These are phyloP conservation scores for Mortierella hygrophila DNA, from an alignment of 192 early-diverging fungal genomes.

Conservation along the genomic window DNA sequence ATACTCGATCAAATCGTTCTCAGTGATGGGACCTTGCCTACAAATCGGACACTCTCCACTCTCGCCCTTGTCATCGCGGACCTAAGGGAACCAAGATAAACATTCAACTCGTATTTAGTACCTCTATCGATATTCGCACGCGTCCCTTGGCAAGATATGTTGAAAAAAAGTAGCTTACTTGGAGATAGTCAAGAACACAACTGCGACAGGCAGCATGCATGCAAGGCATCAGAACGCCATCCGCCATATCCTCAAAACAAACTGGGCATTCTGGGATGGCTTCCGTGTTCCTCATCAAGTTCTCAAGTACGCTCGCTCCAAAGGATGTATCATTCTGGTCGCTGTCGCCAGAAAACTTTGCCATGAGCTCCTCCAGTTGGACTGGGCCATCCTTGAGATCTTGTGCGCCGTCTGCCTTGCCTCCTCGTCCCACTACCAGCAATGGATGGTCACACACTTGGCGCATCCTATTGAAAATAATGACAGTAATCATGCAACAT, in stretches of 20 bases:
- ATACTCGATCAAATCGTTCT: slow-evolving; percentile 60
- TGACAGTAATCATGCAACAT: not conserved
- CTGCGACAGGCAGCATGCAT: slow-evolving; percentile 67
- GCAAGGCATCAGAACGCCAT: slow-evolving; percentile 66
- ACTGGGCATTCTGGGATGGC: slow-evolving; percentile 64
- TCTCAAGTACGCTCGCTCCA: slow-evolving; percentile 57
- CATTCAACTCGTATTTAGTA: not conserved
- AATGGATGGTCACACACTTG: slow-evolving; percentile 80
- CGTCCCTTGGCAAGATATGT: not conserved
- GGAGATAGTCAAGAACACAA: slow-evolving; percentile 66
- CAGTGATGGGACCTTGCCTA: slow-evolving; percentile 60
- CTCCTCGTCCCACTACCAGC: slow-evolving; percentile 52
- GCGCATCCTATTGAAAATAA: slow-evolving; percentile 66
- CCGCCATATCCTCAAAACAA: slow-evolving; percentile 65
- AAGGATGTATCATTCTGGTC: slow-evolving; percentile 32
- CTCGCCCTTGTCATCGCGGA: slow-evolving; percentile 58
- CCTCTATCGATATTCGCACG: not conserved
- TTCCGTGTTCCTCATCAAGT: slow-evolving; percentile 42
- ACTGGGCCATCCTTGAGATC: slow-evolving; percentile 51
- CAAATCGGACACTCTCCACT: slow-evolving; percentile 69
- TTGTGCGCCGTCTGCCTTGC: slow-evolving; percentile 14
- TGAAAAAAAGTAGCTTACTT: slow-evolving; percentile 30
- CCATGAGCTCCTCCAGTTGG: slow-evolving; percentile 59
- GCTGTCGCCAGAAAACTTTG: slow-evolving; percentile 39
- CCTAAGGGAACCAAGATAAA: slow-evolving; percentile 30